Base-by-base conservation (phyloP, 2,329 filamentous ascomycete species). In the Xylariaceae sp. region DNA sequence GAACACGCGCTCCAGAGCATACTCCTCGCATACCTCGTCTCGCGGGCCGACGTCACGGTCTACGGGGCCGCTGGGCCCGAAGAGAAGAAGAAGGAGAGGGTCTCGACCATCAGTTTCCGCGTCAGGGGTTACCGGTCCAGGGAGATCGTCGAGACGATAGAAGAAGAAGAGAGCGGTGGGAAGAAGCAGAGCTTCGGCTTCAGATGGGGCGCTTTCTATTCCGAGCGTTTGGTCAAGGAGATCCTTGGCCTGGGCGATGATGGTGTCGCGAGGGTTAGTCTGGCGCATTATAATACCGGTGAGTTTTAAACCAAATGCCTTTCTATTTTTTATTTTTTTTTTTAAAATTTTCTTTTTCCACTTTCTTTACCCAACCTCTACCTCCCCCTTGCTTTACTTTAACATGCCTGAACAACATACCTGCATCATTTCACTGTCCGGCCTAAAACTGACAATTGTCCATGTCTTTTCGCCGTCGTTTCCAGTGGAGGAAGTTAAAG, bases 281-380 rank as follows among this genome's bases (percentile, higher is more conserved):
- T 85, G 67, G 71, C 83, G 38, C 82, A 86, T 59, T 87, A 87
- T 54, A 87, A 87, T 51, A 84, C 79, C 3, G 55, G 74, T 78
- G 54, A 67, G 73, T 69, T 13, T 16, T 24, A 9, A 1, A 6
- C 27, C 24, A 19, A 11, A 9, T 14, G 21, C 3, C 15, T 16
- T 18, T 9, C 17, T 26, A 9, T 3, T 11, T 17, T 14, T 9
- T 21, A 18, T 15, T 15, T 12, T 17, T 26, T 14, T 35, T 27
- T 23, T 12, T 9, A 36, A 15, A 2, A n/a, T 16, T 5, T 24
- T 14, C 12, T 29, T n/a, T 3, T 2, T 5, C 3, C 6, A 6
- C 29, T 14, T 26, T 14, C 21, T 19, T 8, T n/a, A n/a, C n/a
- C n/a, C n/a, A n/a, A n/a, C n/a, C n/a, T n/a, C n/a, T n/a, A n/a